Percentiles rank a stretch among this genome's conserved stretches.
These are phyloP conservation scores for Penicillium olsonii DNA, from an alignment of 2,329 filamentous ascomycete species.

Conservation along the genomic window DNA sequence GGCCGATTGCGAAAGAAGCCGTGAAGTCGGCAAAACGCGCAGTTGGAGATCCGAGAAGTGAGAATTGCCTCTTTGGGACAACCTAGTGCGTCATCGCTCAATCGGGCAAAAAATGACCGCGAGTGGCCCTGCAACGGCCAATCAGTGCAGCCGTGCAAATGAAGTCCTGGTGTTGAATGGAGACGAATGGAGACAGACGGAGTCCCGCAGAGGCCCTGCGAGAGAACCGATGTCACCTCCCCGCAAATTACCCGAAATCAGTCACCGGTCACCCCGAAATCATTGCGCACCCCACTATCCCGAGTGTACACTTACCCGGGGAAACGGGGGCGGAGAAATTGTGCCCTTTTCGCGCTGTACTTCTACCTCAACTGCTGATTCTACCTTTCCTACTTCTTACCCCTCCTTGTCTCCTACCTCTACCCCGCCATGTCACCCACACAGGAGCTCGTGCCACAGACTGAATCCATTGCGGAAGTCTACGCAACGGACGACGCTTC, in stretches of 20 bases:
- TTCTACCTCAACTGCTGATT: conserved; percentile 1
- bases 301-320: conserved; percentile 13
- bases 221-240: background rate
- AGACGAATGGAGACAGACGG: background rate
- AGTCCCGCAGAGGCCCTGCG: background rate
- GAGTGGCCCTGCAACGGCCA: background rate
- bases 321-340: conserved; percentile 9
- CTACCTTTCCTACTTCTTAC: too few relatives aligned
- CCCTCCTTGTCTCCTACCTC: background rate
- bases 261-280: conserved; percentile 17
- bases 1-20: background rate
- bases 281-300: conserved; percentile 6
- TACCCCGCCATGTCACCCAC: conserved; percentile 41
- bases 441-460: conserved; percentile 66
- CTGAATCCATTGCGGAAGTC: conserved; percentile 74
- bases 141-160: conserved; percentile 3
- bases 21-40: background rate
- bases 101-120: conserved; percentile 5
- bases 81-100: conserved; percentile 2
- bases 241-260: conserved; percentile 17
- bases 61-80: background rate
- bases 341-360: conserved; percentile 1
- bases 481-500: conserved; percentile 81
- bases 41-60: background rate
- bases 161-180: background rate